Conservation (phyloP, 192 early-diverging fungal species). For the Dissophora globulifera region DNA sequence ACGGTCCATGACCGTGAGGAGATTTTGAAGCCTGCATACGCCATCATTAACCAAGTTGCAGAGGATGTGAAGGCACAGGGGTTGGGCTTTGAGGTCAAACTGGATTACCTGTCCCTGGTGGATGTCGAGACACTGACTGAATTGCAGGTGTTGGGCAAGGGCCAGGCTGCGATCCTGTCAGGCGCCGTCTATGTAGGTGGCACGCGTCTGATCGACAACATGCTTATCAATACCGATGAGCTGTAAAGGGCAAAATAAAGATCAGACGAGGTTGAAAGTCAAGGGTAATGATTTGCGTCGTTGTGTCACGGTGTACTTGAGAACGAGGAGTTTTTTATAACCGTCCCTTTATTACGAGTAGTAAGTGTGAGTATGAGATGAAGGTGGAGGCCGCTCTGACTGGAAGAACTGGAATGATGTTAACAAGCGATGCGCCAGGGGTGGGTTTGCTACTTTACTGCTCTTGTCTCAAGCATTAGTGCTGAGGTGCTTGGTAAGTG, state of each 20-base stretch:
- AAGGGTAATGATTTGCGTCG: too few relatives aligned
- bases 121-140: conserved; percentile 75
- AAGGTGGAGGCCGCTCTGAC: too few relatives aligned
- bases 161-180: conserved; percentile 79
- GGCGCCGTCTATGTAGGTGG: conserved; percentile 87
- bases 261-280: too few relatives aligned
- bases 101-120: conserved; percentile 90
- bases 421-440: too few relatives aligned
- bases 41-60: conserved; percentile 60
- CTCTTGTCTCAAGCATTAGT: too few relatives aligned
- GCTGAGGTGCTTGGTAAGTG: not conserved
- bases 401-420: too few relatives aligned
- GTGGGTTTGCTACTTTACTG: too few relatives aligned
- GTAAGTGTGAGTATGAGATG: too few relatives aligned
- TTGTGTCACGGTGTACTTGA: too few relatives aligned
- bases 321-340: too few relatives aligned
- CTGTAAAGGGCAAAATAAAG: conserved; percentile 14
- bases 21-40: conserved; percentile 60
- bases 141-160: conserved; percentile 59
- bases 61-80: conserved; percentile 52
- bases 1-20: conserved; percentile 50
- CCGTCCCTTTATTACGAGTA: too few relatives aligned
- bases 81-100: conserved; percentile 61
- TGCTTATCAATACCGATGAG: conserved; percentile 71
- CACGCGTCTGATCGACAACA: conserved; percentile 95